Conservation (phyloP, 2,329 filamentous ascomycete species). For the Parafenestella ontariensis region DNA sequence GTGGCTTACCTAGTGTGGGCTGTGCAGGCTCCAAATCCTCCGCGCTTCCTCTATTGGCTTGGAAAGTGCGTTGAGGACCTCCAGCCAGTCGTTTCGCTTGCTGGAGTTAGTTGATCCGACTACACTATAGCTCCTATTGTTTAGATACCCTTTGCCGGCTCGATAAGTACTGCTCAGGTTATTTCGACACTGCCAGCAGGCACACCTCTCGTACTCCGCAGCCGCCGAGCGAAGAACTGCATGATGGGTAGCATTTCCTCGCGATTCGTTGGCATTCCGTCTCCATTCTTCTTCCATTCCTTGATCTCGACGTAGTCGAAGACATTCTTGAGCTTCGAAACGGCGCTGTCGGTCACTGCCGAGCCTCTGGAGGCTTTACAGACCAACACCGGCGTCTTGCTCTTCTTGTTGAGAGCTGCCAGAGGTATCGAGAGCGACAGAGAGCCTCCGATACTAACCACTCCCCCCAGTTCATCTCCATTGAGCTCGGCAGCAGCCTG, state of each 20-base stretch:
- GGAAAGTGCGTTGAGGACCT: background rate
- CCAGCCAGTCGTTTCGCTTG: background rate
- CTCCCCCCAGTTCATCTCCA: slow-evolving; percentile 60
- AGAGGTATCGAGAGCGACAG: slow-evolving; percentile 54
- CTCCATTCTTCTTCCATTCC: slow-evolving; percentile 64
- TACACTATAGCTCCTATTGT: background rate
- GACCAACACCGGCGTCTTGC: slow-evolving; percentile 68
- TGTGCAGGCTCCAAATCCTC: background rate
- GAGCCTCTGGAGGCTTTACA: slow-evolving; percentile 61
- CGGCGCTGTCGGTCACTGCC: slow-evolving; percentile 67
- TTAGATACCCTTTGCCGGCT: background rate
- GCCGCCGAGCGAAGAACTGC: slow-evolving; percentile 76
- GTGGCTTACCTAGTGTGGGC: background rate
- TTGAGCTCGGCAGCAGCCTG: slow-evolving; percentile 49
- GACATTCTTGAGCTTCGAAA: slow-evolving; percentile 68
- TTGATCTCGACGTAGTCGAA: slow-evolving; percentile 60
- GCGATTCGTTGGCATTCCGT: slow-evolving; percentile 80
- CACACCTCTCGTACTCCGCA: slow-evolving; percentile 63
- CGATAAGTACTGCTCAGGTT: slow-evolving; percentile 16
- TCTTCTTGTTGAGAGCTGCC: slow-evolving; percentile 55
- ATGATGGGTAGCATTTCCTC: slow-evolving; percentile 93
- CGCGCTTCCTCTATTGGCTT: background rate
- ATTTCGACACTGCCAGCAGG: slow-evolving; percentile 62
- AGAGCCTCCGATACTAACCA: slow-evolving; percentile 68
- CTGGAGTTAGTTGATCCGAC: background rate